phyloP scores from a whole-genome alignment of 73 alveolate species.

The Blepharisma stoltei region DNA sequence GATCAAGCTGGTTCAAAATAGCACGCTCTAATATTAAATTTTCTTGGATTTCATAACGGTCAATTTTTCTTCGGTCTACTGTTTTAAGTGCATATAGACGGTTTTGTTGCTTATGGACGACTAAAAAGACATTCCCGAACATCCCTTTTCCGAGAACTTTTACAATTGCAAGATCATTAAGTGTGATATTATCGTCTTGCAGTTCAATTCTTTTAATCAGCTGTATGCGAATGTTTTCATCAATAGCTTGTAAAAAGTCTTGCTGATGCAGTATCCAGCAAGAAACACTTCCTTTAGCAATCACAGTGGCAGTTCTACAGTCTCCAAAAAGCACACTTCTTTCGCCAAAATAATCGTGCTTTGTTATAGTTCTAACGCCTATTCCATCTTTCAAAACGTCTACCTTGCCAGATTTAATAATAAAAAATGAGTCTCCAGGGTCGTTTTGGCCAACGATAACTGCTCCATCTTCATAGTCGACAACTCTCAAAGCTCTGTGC shows the following conservation, averaged over 20 bases:
- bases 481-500: slow-evolving; percentile 33
- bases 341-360: slow-evolving; percentile 84
- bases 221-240: background rate
- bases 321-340: slow-evolving; percentile 56
- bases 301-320: slow-evolving; percentile 50
- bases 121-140: slow-evolving; percentile 63
- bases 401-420: slow-evolving; percentile 74
- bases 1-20: slow-evolving; percentile 45
- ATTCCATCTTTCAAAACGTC: slow-evolving; percentile 63
- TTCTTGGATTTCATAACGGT: slow-evolving; percentile 40
- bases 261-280: slow-evolving; percentile 34
- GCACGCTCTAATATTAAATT: slow-evolving; percentile 45
- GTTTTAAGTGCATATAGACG: slow-evolving; percentile 57
- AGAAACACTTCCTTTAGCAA: slow-evolving; percentile 55
- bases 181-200: slow-evolving; percentile 32
- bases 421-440: slow-evolving; percentile 71
- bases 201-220: slow-evolving; percentile 24
- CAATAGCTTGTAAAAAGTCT: background rate
- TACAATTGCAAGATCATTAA: slow-evolving; percentile 42
- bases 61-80: slow-evolving; percentile 47
- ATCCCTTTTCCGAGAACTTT: slow-evolving; percentile 55
- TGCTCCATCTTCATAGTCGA: slow-evolving; percentile 58
- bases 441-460: slow-evolving; percentile 74
- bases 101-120: slow-evolving; percentile 22
- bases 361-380: slow-evolving; percentile 67